Percentiles rank a stretch among this genome's conserved stretches.
phyloP scores from a whole-genome alignment of 2,329 filamentous ascomycete genomes.

The Fusarium zealandicum region DNA sequence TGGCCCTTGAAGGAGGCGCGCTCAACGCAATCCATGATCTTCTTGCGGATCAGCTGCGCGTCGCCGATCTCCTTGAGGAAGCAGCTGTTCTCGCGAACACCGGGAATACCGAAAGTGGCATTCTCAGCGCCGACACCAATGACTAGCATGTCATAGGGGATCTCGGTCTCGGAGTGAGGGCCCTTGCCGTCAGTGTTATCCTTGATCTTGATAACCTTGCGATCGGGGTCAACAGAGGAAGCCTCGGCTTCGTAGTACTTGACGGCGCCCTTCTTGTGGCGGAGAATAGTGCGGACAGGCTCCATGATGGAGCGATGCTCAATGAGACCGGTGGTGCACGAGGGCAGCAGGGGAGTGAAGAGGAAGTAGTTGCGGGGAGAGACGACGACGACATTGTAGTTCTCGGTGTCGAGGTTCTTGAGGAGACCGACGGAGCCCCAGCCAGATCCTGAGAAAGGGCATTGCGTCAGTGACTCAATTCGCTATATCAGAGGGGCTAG shows the following conservation, averaged over 20 bases:
- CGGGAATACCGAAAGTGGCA: conserved; percentile 96
- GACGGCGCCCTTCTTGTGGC: conserved; percentile 91
- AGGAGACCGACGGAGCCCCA: conserved; percentile 96
- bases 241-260: conserved; percentile 99
- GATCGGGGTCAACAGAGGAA: conserved; percentile 91
- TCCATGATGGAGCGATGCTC: conserved; percentile 99
- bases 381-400: conserved; percentile 98
- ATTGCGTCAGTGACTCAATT: conserved; percentile 35
- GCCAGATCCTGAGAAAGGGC: conserved; percentile 73
- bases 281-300: conserved; percentile 92
- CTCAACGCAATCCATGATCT: conserved; percentile 99
- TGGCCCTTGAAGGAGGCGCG: conserved; percentile 99
- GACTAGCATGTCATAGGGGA: conserved; percentile 97
- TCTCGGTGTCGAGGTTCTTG: conserved; percentile 98
- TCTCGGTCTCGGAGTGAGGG: conserved; percentile 79
- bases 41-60: conserved; percentile 94
- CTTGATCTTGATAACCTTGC: conserved; percentile 85
- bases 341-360: conserved; percentile 96
- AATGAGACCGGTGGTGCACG: conserved; percentile 95
- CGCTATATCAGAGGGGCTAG: conserved; percentile 11
- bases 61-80: conserved; percentile 99
- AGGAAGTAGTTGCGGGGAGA: conserved; percentile 99
- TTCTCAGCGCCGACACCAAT: conserved; percentile 98
- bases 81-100: conserved; percentile 92
- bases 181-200: conserved; percentile 96